Conservation (phyloP, 192 early-diverging fungal species). For the Nowakowskiella sp. region DNA sequence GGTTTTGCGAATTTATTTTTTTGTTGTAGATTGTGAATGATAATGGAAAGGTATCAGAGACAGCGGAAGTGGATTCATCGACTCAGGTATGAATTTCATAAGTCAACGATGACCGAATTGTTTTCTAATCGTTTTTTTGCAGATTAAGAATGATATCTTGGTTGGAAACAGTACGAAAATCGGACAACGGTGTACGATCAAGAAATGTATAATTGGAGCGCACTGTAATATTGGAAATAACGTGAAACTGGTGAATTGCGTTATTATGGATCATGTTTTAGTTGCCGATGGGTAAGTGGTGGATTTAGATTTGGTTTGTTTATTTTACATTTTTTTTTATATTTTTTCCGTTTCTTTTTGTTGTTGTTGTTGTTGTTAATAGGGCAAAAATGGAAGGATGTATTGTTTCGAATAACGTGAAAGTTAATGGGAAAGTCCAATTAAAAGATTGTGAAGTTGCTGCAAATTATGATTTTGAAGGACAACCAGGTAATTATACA, state of each 20-base stretch:
- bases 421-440: conserved; percentile 61
- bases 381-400: conserved; percentile 83
- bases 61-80: conserved; percentile 57
- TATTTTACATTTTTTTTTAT: background rate
- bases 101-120: background rate
- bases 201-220: conserved; percentile 86
- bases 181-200: conserved; percentile 85
- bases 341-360: background rate
- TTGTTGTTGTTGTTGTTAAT: conserved; percentile 2
- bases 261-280: conserved; percentile 91
- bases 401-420: conserved; percentile 74
- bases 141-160: conserved; percentile 81
- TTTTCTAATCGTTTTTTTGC: background rate
- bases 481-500: no score
- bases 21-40: conserved; percentile 14
- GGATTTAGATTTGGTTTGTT: conserved; percentile 4
- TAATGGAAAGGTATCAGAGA: conserved; percentile 42
- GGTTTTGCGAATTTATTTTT: background rate
- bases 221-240: conserved; percentile 94
- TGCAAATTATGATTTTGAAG: no score
- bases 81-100: conserved; percentile 59
- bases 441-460: conserved; percentile 88
- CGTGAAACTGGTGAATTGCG: conserved; percentile 90
- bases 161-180: conserved; percentile 85
- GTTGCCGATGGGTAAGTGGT: conserved; percentile 71